These are phyloP conservation scores for Penicillium sp. DNA, from an alignment of 2,329 filamentous ascomycete genomes.

Conservation along the genomic window DNA sequence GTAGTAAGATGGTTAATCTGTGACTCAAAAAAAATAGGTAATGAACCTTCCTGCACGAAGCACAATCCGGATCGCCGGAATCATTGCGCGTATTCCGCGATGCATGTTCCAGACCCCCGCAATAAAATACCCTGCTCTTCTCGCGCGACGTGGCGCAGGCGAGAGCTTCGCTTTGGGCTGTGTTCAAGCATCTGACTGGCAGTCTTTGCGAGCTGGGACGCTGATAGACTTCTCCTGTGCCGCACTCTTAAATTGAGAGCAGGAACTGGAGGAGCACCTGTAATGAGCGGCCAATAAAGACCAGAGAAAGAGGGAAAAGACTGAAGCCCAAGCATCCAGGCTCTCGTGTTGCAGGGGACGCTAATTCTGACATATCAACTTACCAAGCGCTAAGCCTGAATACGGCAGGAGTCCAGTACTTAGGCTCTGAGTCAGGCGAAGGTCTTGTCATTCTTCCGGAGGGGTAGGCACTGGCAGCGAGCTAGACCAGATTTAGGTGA, in stretches of 20 bases:
- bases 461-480: not conserved
- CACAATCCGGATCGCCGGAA: conserved; percentile 10
- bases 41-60: not conserved
- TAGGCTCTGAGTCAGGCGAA: not conserved
- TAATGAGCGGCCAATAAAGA: too few relatives aligned
- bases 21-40: not conserved
- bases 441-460: not conserved
- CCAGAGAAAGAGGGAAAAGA: not conserved
- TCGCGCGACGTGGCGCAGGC: not conserved
- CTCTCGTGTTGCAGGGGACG: conserved; percentile 1
- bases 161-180: not conserved
- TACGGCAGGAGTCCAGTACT: conserved; percentile 5
- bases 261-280: conserved; percentile 1
- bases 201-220: not conserved
- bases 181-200: not conserved
- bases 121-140: conserved; percentile 5
- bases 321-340: not conserved
- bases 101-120: conserved; percentile 8
- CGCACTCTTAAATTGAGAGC: not conserved
- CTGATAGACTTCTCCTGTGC: not conserved
- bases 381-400: conserved; percentile 15
- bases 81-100: conserved; percentile 7
- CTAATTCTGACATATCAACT: conserved; percentile 25
- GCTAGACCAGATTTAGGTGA: not conserved
- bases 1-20: not conserved